Conservation (phyloP, 306 rosid species). For the Medicago ruthenica region DNA sequence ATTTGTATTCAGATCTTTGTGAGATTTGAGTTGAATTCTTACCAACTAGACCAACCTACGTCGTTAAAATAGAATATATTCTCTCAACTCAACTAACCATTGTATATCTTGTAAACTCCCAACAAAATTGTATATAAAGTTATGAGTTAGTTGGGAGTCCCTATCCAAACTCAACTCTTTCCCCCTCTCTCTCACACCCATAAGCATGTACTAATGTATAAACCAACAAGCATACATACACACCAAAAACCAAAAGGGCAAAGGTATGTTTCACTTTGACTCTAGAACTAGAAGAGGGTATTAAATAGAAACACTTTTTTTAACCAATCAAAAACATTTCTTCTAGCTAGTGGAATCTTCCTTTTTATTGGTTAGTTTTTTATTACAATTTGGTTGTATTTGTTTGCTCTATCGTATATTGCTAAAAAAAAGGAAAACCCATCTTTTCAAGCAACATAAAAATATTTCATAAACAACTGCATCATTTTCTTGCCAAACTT, state of each 20-base stretch:
- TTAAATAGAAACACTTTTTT: background rate
- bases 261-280: conserved; percentile 21
- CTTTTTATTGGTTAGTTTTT: conserved; percentile 33
- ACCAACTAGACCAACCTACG: too few relatives aligned
- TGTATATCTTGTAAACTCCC: background rate
- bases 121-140: background rate
- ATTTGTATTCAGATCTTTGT: too few relatives aligned
- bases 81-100: too few relatives aligned
- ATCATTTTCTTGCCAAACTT: conserved; percentile 41
- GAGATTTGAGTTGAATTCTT: too few relatives aligned
- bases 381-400: conserved; percentile 20
- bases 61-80: background rate
- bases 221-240: conserved; percentile 35
- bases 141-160: background rate
- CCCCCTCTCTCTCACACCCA: too few relatives aligned
- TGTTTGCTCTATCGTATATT: conserved; percentile 24
- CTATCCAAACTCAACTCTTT: too few relatives aligned
- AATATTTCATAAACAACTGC: conserved; percentile 34
- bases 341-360: conserved; percentile 21
- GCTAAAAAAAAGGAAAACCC: conserved; percentile 33
- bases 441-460: conserved; percentile 41
- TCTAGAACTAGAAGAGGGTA: background rate
- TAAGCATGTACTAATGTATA: conserved; percentile 18
- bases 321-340: conserved; percentile 10
- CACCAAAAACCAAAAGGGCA: conserved; percentile 19